Evolutionary conservation across 2,329 filamentous ascomycete species (phyloP).

Genomic region (Fusarium solani-melongenae): DNA sequence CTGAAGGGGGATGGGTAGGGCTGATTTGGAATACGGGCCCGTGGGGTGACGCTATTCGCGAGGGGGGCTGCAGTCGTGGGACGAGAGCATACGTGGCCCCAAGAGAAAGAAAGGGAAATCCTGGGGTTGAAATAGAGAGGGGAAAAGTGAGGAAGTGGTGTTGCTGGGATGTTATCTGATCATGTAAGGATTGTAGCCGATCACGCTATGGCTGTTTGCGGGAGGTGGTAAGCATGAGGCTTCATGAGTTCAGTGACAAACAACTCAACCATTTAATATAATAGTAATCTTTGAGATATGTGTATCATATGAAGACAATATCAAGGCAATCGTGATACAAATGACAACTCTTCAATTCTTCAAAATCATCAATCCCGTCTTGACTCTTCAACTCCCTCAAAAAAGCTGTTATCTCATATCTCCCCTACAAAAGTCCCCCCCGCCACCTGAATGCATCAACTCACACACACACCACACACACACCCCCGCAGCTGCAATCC

Average conservation of each 20-base stretch:
- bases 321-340: not conserved
- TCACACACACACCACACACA: not conserved
- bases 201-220: constrained; percentile 26
- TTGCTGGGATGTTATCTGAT: constrained; percentile 17
- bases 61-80: not conserved
- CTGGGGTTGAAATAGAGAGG: constrained; percentile 10
- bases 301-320: no score
- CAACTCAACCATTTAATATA: no score
- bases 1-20: constrained; percentile 12
- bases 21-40: constrained; percentile 5
- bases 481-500: constrained; percentile 14
- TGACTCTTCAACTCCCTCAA: not conserved
- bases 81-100: not conserved
- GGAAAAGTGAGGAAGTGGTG: not conserved
- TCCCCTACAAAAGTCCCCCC: constrained; percentile 34
- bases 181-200: constrained; percentile 14
- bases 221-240: not conserved
- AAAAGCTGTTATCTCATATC: constrained; percentile 1
- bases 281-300: no score
- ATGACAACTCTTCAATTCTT: not conserved
- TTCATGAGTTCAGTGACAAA: no score
- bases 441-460: not conserved
- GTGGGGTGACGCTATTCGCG: not conserved
- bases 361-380: not conserved
- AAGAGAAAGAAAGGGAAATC: not conserved